Evolutionary conservation across 2,329 filamentous ascomycete genomes (phyloP).

Genomic region (Colletotrichum simmondsii): DNA sequence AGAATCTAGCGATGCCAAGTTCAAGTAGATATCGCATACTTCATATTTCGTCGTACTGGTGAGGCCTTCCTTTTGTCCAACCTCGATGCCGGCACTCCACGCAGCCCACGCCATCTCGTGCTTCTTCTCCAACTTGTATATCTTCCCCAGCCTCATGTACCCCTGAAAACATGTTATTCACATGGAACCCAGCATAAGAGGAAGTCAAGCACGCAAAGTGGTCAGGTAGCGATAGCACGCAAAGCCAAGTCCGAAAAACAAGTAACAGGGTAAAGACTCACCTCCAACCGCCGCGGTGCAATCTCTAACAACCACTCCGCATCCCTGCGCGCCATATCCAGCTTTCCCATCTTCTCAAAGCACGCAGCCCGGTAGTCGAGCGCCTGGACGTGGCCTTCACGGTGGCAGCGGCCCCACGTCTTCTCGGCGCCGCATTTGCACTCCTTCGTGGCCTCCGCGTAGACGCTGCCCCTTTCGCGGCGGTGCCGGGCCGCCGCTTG

Average conservation of each 20-base stretch:
- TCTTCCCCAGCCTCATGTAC: conserved; percentile 54
- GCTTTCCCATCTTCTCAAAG: conserved; percentile 50
- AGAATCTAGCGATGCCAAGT: background rate
- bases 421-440: conserved; percentile 50
- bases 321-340: conserved; percentile 50
- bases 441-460: conserved; percentile 53
- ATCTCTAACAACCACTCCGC: conserved; percentile 56
- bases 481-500: conserved; percentile 43
- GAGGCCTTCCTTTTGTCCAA: conserved; percentile 41
- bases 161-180: conserved; percentile 43
- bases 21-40: conserved; percentile 38
- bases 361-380: conserved; percentile 52
- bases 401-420: conserved; percentile 52
- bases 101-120: conserved; percentile 51
- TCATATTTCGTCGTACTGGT: conserved; percentile 45
- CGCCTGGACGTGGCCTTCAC: conserved; percentile 50
- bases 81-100: conserved; percentile 51
- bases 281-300: conserved; percentile 52
- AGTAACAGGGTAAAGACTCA: conserved; percentile 34
- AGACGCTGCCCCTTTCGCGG: conserved; percentile 47
- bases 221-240: background rate
- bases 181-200: background rate
- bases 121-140: conserved; percentile 50
- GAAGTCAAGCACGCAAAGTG: background rate
- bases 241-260: background rate